A percentile compares a stretch with the other conserved stretches of the same genome.
phyloP scores from a whole-genome alignment of 768 basidiomycete species.

The Dioszegia crocea region DNA sequence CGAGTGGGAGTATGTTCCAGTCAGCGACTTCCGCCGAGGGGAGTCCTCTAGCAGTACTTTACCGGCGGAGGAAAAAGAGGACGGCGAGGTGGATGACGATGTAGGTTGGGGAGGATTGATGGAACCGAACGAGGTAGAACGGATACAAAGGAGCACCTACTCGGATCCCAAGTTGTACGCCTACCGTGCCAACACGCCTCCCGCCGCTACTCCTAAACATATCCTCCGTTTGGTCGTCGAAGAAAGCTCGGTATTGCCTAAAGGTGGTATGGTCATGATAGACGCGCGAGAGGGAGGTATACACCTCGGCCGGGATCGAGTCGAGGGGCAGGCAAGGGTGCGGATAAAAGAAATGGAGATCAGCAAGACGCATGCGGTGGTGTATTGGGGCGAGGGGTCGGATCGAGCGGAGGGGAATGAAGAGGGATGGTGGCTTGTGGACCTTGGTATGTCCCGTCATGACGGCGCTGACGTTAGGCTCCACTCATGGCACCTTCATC shows the following conservation, averaged over 20 bases:
- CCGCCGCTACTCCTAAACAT: conserved; percentile 16
- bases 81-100: conserved; percentile 42
- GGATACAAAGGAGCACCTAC: conserved; percentile 3
- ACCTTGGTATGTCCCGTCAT: conserved; percentile 35
- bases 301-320: conserved; percentile 40
- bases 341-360: conserved; percentile 43
- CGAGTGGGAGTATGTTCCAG: conserved; percentile 33
- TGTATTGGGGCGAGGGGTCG: conserved; percentile 42
- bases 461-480: conserved; percentile 24
- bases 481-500: conserved; percentile 44
- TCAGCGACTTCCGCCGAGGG: conserved; percentile 14
- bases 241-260: conserved; percentile 9
- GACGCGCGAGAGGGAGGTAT: conserved; percentile 39
- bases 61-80: conserved; percentile 17
- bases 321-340: conserved; percentile 28
- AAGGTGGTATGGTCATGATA: conserved; percentile 30
- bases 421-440: conserved; percentile 45
- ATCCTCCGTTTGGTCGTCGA: conserved; percentile 38
- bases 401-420: conserved; percentile 14
- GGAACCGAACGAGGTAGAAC: conserved; percentile 31
- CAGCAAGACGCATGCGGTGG: conserved; percentile 44
- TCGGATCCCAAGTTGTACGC: conserved; percentile 25
- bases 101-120: conserved; percentile 43
- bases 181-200: conserved; percentile 5
- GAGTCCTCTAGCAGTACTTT: conserved; percentile 15